A percentile compares a stretch with the other conserved stretches of the same genome.
These are phyloP conservation scores for Coniferiporia weirii DNA, from an alignment of 1,284 basidiomycete genomes.

Conservation along the genomic window DNA sequence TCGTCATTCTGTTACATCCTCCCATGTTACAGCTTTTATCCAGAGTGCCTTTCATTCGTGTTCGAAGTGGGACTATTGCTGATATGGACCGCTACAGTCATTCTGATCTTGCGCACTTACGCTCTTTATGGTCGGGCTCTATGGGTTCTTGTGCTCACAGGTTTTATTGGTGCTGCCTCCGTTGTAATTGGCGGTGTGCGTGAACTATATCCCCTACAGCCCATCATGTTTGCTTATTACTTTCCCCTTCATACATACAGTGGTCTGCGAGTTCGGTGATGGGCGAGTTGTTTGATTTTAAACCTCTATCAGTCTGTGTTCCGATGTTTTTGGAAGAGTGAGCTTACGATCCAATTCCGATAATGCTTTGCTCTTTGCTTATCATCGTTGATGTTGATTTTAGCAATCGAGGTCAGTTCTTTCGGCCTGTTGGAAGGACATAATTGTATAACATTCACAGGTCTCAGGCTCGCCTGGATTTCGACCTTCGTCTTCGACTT, in stretches of 20 bases:
- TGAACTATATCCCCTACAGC: not conserved
- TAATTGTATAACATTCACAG: not conserved
- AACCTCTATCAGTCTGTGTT: constrained; percentile 10
- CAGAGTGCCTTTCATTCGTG: not conserved
- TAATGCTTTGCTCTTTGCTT: too few species aligned
- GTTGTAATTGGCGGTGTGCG: constrained; percentile 11
- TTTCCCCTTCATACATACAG: not conserved
- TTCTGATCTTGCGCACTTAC: constrained; percentile 17
- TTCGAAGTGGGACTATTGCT: not conserved
- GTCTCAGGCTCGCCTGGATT: constrained; percentile 14
- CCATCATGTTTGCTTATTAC: not conserved
- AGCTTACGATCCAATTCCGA: not conserved
- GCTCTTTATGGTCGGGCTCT: constrained; percentile 9
- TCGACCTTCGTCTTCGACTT: constrained; percentile 15
- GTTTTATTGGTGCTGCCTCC: constrained; percentile 4
- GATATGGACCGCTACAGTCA: constrained; percentile 2
- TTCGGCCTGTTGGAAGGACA: not conserved
- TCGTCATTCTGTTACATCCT: not conserved
- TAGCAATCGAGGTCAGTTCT: constrained; percentile 5
- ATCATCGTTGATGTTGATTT: too few species aligned
- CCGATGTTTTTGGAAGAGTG: constrained; percentile 11
- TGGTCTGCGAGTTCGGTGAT: constrained; percentile 13
- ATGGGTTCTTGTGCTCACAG: constrained; percentile 14
- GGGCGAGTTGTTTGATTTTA: constrained; percentile 15
- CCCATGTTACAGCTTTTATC: not conserved